Percentiles rank a stretch among this genome's conserved stretches.
These are phyloP conservation scores for Pleurotus djamor DNA, from an alignment of 768 basidiomycete species.

Conservation along the genomic window DNA sequence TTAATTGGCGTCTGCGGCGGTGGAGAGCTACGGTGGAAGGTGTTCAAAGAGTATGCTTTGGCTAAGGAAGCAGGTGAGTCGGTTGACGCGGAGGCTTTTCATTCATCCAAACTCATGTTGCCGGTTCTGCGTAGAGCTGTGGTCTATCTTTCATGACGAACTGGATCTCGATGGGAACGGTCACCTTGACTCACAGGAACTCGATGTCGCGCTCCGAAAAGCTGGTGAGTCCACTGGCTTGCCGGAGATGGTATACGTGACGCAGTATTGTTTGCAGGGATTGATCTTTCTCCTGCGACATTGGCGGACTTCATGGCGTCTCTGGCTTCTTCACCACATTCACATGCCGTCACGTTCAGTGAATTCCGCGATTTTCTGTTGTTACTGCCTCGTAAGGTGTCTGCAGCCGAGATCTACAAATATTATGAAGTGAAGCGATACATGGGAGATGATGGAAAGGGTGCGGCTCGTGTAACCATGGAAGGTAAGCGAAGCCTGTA, in stretches of 20 bases:
- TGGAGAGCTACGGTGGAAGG: conserved; percentile 64
- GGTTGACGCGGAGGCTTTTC: neutral
- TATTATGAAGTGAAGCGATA: conserved; percentile 73
- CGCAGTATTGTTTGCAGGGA: conserved; percentile 45
- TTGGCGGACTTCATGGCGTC: conserved; percentile 79
- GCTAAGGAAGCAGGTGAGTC: conserved; percentile 78
- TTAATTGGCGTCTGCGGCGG: conserved; percentile 56
- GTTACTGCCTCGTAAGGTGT: conserved; percentile 78
- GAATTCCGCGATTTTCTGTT: conserved; percentile 92
- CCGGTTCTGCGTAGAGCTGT: conserved; percentile 60
- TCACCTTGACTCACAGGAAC: conserved; percentile 58
- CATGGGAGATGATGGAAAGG: conserved; percentile 73
- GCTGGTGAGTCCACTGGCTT: conserved; percentile 52
- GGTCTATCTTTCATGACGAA: conserved; percentile 89
- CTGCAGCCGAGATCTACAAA: conserved; percentile 81
- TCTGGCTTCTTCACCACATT: conserved; percentile 70
- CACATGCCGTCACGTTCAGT: conserved; percentile 69
- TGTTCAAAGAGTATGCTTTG: conserved; percentile 74
- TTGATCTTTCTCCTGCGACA: conserved; percentile 65
- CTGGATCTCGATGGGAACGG: conserved; percentile 91
- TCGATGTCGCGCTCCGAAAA: conserved; percentile 47
- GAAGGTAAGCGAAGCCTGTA: conserved; percentile 57
- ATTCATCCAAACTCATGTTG: conserved; percentile 10
- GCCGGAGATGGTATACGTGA: conserved; percentile 11
- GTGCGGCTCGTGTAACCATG: conserved; percentile 81